Conservation (phyloP, 1,284 basidiomycete species). For the Fomitopsis schrenkii region DNA sequence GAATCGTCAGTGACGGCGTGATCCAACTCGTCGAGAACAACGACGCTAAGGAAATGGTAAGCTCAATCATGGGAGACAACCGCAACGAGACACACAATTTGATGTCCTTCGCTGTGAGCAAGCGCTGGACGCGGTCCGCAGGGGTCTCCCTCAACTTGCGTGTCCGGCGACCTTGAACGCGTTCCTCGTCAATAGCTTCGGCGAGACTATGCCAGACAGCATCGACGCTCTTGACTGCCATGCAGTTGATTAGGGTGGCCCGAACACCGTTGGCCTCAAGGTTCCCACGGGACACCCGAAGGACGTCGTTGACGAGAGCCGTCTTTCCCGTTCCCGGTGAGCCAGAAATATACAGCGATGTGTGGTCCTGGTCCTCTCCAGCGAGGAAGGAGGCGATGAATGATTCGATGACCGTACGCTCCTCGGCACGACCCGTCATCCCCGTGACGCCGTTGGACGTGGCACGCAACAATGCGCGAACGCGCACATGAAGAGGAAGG, state of each 20-base stretch:
- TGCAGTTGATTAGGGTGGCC: slow-evolving; percentile 68
- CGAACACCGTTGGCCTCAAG: slow-evolving; percentile 36
- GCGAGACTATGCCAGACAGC: slow-evolving; percentile 66
- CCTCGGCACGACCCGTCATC: slow-evolving; percentile 62
- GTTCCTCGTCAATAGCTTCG: slow-evolving; percentile 46
- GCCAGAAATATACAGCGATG: slow-evolving; percentile 72
- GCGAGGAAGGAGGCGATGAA: slow-evolving; percentile 53
- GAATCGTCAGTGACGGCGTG: slow-evolving; percentile 60
- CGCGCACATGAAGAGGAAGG: slow-evolving; percentile 58
- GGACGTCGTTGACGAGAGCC: slow-evolving; percentile 65
- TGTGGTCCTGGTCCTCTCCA: slow-evolving; percentile 23
- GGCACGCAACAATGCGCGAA: slow-evolving; percentile 63
- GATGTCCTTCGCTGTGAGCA: slow-evolving; percentile 34
- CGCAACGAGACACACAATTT: slow-evolving; percentile 49
- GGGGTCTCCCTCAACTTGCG: slow-evolving; percentile 24
- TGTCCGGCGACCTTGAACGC: slow-evolving; percentile 30
- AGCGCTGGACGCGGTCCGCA: slow-evolving; percentile 40
- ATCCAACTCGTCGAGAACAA: slow-evolving; percentile 78
- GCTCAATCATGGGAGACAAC: too few relatives aligned
- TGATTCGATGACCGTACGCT: slow-evolving; percentile 50
- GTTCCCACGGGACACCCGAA: slow-evolving; percentile 36
- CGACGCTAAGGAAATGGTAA: slow-evolving; percentile 39
- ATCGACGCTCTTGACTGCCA: slow-evolving; percentile 63
- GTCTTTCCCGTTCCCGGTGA: slow-evolving; percentile 82
- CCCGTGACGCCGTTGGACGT: slow-evolving; percentile 51